Conservation (phyloP, 768 basidiomycete species). For the Russula dissimulans region DNA sequence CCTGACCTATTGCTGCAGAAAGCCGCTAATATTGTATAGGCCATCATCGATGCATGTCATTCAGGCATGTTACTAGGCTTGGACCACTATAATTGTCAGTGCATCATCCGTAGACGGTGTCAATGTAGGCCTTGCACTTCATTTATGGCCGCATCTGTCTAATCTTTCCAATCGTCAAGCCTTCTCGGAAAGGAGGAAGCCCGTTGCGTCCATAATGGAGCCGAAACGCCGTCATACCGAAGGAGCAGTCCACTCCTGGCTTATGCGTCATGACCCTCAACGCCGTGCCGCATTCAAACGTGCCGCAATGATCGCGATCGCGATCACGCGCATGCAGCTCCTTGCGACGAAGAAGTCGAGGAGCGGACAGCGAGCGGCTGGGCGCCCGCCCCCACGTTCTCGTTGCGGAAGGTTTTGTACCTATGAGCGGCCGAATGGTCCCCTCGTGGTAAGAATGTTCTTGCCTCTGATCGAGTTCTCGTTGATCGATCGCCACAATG, state of each 20-base stretch:
- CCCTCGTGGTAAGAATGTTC: neutral
- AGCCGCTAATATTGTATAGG: neutral
- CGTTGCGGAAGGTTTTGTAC: neutral
- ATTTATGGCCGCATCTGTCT: neutral
- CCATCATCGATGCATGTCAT: conserved; percentile 20
- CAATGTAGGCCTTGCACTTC: neutral
- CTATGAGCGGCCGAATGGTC: neutral
- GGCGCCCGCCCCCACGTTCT: neutral
- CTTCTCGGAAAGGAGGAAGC: neutral
- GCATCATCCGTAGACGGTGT: neutral
- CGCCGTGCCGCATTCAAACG: neutral
- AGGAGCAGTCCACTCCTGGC: neutral
- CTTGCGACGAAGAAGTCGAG: neutral
- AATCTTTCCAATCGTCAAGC: neutral
- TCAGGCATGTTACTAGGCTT: conserved; percentile 19
- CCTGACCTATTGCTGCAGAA: neutral
- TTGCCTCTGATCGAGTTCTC: neutral
- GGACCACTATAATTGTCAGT: conserved; percentile 18
- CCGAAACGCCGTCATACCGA: neutral
- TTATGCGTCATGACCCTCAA: neutral
- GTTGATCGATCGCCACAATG: neutral
- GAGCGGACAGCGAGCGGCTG: no score
- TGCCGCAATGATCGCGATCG: neutral
- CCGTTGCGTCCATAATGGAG: neutral
- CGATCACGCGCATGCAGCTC: neutral